phyloP scores from a whole-genome alignment of 1,284 basidiomycete species.

The Anthracocystis panici-leucophaei region DNA sequence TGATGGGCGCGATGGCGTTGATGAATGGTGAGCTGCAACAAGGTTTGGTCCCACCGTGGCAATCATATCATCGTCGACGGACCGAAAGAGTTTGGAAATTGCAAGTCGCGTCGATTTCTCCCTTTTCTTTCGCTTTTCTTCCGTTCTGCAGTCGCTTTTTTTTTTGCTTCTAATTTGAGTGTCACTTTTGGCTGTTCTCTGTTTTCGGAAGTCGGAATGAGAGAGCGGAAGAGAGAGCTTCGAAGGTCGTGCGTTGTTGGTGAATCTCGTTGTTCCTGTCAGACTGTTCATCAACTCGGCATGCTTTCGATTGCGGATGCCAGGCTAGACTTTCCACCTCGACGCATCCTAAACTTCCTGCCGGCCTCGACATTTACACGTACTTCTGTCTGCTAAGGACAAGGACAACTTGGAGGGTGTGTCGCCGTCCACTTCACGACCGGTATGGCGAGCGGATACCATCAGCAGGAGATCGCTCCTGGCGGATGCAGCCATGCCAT shows the following conservation, averaged over 20 bases:
- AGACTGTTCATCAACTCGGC: neutral
- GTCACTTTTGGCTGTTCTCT: constrained; percentile 1
- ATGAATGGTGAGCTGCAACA: neutral
- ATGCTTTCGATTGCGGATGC: neutral
- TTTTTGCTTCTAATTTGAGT: neutral
- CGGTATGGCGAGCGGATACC: constrained; percentile 49
- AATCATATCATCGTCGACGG: neutral
- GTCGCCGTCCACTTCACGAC: constrained; percentile 3
- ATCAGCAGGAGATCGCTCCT: constrained; percentile 56
- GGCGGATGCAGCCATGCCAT: constrained; percentile 56
- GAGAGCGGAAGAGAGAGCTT: constrained; percentile 1
- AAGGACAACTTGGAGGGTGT: neutral
- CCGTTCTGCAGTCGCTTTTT: neutral
- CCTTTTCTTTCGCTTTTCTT: neutral
- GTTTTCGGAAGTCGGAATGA: constrained; percentile 10
- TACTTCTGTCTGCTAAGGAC: neutral
- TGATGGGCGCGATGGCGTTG: neutral
- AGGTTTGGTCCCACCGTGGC: neutral
- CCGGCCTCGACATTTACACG: too few relatives aligned
- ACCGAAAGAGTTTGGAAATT: neutral
- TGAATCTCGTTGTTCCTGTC: neutral
- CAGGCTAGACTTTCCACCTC: too few relatives aligned
- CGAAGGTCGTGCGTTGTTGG: constrained; percentile 2
- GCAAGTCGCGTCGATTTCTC: constrained; percentile 17
- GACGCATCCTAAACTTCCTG: neutral